A percentile compares a stretch with the other conserved stretches of the same genome.
Evolutionary conservation across 345 rosid genomes (phyloP).

Genomic region (Jatropha curcas): DNA sequence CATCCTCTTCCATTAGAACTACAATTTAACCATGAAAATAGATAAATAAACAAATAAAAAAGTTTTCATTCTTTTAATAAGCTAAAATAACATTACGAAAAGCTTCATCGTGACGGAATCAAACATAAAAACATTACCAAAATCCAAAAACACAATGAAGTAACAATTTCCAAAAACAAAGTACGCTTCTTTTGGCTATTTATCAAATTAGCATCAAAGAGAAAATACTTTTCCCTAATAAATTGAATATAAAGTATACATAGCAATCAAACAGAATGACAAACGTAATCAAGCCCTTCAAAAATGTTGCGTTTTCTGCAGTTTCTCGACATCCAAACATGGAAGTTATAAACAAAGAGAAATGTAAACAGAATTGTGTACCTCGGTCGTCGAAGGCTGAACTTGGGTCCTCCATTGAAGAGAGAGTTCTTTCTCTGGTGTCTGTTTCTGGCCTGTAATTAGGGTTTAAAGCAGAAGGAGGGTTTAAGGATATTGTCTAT

Average conservation of each 20-base stretch:
- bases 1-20: constrained; percentile 18
- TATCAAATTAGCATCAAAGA: neutral
- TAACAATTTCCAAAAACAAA: neutral
- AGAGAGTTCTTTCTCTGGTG: no score
- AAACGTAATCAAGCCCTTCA: neutral
- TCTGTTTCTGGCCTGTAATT: no score
- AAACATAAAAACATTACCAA: no score
- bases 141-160: no score
- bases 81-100: neutral
- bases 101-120: neutral
- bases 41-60: no score
- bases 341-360: neutral
- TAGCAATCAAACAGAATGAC: neutral
- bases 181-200: neutral
- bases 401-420: neutral
- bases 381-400: neutral
- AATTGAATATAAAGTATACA: no score
- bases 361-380: neutral
- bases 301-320: neutral
- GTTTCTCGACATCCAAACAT: neutral
- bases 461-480: no score
- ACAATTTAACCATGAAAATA: neutral
- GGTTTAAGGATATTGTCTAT: no score
- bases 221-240: no score
- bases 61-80: no score